phyloP scores from a whole-genome alignment of 768 basidiomycete genomes.

The Pholiota microspora region DNA sequence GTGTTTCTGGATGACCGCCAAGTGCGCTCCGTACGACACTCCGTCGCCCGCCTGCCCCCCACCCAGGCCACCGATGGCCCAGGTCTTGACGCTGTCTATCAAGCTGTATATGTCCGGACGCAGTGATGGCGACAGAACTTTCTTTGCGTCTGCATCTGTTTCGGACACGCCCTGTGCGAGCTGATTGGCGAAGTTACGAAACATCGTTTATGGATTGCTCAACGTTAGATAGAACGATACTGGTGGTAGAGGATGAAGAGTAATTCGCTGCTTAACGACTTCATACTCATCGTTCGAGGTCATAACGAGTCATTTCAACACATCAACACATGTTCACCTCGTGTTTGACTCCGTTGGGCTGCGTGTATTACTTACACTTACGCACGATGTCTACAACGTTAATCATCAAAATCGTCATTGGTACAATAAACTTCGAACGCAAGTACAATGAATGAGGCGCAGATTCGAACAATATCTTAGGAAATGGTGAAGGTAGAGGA shows the following conservation, averaged over 20 bases:
- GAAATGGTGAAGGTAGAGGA: slow-evolving; percentile 61
- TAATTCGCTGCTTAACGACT: background rate
- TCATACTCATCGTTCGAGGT: slow-evolving; percentile 3
- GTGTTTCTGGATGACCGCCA: slow-evolving; percentile 47
- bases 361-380: slow-evolving; percentile 9
- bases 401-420: background rate
- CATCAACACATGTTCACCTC: slow-evolving; percentile 35
- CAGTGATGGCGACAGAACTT: slow-evolving; percentile 45
- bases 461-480: slow-evolving; percentile 3
- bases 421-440: background rate
- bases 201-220: slow-evolving; percentile 31
- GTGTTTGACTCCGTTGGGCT: slow-evolving; percentile 28
- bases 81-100: slow-evolving; percentile 44
- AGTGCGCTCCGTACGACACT: slow-evolving; percentile 43
- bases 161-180: slow-evolving; percentile 30
- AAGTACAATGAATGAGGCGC: background rate
- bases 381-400: background rate
- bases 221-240: slow-evolving; percentile 8
- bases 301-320: slow-evolving; percentile 4
- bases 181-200: slow-evolving; percentile 43
- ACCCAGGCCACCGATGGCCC: slow-evolving; percentile 37
- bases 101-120: slow-evolving; percentile 50
- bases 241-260: slow-evolving; percentile 8
- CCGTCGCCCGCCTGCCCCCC: slow-evolving; percentile 53
- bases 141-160: slow-evolving; percentile 35